Base-by-base conservation (phyloP, 1,284 basidiomycete species). In the Cryptococcus sp. region DNA sequence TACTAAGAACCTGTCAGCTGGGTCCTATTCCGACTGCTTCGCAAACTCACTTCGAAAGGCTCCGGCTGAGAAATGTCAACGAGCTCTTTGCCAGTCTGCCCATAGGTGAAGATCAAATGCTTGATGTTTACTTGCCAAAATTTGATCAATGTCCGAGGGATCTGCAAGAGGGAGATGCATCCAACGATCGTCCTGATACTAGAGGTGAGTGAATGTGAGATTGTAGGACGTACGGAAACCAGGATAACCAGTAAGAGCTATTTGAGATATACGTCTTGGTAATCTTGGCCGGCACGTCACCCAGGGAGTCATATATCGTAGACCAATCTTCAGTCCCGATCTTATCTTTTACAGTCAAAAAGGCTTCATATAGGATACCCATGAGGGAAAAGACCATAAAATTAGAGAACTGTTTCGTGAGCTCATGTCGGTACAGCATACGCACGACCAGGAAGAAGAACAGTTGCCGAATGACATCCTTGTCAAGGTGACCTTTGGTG, bases 231-330 rank as follows among this genome's bases (percentile, higher is more conserved):
- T 28, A 69, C 66, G 67, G 67, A 39, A 61, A 70, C 66, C 66
- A 70, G 2, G 65, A 67, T 1, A 70, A 49, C 67, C 67, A 70
- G 39, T 67, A 70, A 2, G 60, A 50, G 46, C 58, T 63, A 36
- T 70, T 55, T 5, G 64, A 60, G 50, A 70, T 70, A 53, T 70
- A 70, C n/a, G 64, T 59, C 37, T 57, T 56, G 1, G 64, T 59
- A 31, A 70, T 53, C 25, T 70, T 60, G 5, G 61, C 61, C 3
- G 62, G 63, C 2, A 66, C 44, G 36, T 65, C 57, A 7, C 62
- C 64, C 4, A 70, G 43, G 32, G 53, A 53, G 11, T 48, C 46
- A 21, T 54, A 58, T 21, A 66, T 64, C 10, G 56, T 57, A 4
- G 28, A 18, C 46, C 53, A 60, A 14, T 48, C 53, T 19, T 60